Evolutionary conservation across 805 yeast genomes (phyloP).

Genomic region (Debaryomyces prosopidis): DNA sequence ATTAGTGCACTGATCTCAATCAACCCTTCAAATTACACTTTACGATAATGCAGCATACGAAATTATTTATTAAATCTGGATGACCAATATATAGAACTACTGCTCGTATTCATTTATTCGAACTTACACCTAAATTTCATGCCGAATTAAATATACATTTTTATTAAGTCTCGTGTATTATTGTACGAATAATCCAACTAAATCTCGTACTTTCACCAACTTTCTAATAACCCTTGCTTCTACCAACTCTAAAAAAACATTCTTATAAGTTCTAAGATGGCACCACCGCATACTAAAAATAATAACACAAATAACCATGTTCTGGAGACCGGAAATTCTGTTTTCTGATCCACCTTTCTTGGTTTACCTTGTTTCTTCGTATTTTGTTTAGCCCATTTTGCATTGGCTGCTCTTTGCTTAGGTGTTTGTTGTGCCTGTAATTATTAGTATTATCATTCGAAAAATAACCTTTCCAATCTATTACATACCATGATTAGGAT

Average conservation of each 20-base stretch:
- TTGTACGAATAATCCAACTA: too few relatives aligned
- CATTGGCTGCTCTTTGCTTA: conserved; percentile 84
- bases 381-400: conserved; percentile 72
- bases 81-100: neutral
- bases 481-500: neutral
- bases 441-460: neutral
- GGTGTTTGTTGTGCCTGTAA: conserved; percentile 75
- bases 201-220: neutral
- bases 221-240: neutral
- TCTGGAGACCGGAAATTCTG: conserved; percentile 56
- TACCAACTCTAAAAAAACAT: conserved; percentile 41
- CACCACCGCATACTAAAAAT: conserved; percentile 82
- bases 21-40: too few relatives aligned
- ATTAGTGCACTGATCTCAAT: too few relatives aligned
- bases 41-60: too few relatives aligned
- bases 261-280: conserved; percentile 66
- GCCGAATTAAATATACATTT: neutral
- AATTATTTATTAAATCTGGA: neutral
- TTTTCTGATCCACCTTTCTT: conserved; percentile 40
- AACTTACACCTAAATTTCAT: neutral
- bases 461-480: neutral
- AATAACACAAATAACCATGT: conserved; percentile 62
- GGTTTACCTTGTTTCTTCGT: conserved; percentile 77
- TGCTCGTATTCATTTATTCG: neutral
- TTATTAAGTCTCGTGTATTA: too few relatives aligned